phyloP scores from a whole-genome alignment of 768 basidiomycete species.

The Kwoniella sp. region DNA sequence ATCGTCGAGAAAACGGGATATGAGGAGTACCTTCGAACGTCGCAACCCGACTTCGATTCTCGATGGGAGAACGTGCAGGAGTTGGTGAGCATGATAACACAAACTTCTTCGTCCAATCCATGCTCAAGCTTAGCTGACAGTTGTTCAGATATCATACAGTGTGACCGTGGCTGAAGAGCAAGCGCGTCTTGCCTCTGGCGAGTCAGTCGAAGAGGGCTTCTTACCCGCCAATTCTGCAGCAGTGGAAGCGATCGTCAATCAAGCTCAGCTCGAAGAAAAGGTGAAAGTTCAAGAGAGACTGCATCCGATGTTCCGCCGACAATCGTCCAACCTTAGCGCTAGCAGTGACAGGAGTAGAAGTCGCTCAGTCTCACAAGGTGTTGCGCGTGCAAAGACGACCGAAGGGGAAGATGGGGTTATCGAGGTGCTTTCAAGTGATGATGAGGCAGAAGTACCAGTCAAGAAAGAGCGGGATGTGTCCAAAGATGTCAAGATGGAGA shows the following conservation, averaged over 20 bases:
- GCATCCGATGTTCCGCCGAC: constrained; percentile 45
- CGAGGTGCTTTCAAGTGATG: constrained; percentile 46
- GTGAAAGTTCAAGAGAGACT: constrained; percentile 26
- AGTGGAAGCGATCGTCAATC: constrained; percentile 37
- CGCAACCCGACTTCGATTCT: constrained; percentile 69
- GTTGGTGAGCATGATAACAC: constrained; percentile 58
- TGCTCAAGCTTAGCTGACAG: constrained; percentile 8
- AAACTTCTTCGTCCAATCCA: background rate
- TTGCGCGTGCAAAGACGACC: constrained; percentile 10
- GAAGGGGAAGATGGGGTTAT: constrained; percentile 30
- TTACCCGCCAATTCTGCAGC: constrained; percentile 41
- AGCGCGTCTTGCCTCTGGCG: constrained; percentile 59
- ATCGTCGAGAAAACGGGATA: constrained; percentile 67
- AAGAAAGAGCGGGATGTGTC: constrained; percentile 2
- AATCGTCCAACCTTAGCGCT: constrained; percentile 12
- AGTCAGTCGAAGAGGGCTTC: constrained; percentile 34
- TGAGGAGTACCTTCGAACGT: constrained; percentile 68
- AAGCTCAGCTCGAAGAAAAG: constrained; percentile 21
- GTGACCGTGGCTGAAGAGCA: constrained; percentile 53
- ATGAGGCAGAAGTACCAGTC: constrained; percentile 31
- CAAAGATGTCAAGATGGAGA: constrained; percentile 22
- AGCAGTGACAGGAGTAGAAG: constrained; percentile 18
- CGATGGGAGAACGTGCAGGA: constrained; percentile 87
- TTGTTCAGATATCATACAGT: constrained; percentile 48
- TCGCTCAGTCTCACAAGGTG: constrained; percentile 9